Base-by-base conservation (phyloP, 225 moss, liverwort and hornwort species). In the Rhytidiadelphus loreus region DNA sequence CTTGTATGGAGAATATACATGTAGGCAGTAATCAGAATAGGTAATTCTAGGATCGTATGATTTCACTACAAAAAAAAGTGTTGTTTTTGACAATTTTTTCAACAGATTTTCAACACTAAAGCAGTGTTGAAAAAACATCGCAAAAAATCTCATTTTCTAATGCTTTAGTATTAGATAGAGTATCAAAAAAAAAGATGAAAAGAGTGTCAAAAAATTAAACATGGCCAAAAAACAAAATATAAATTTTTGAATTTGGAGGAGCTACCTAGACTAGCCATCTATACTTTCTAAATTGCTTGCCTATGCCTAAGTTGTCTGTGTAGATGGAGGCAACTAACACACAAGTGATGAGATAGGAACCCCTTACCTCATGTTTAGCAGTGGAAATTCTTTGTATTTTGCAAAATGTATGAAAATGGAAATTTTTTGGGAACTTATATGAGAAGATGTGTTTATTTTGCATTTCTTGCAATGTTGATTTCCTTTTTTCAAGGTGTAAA, bases 211-310 rank as follows among this genome's bases (percentile, higher is more conserved):
- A n/a, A n/a, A n/a, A n/a, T n/a, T n/a, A n/a, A n/a, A 8, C 5
- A 24, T 24, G 39, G 1, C 23, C 1, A 22, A 13, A 22, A 39
- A n/a, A 1, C 4, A 68, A 23, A 69, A 4, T 39, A 13, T 39
- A 24, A 13, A 7, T 24, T 68, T 68, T 68, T 33, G 12, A 0
- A 7, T 23, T 39, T 13, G 1, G 24, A 39, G 3, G 68, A n/a
- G 1, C 0, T 68, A 4, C 22, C 0, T n/a, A 9, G 4, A 68
- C 6, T 22, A 7, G 4, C 3, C 1, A 2, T 66, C 22, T 0
- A 16, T 0, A 32, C 16, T 63, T 17, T 17, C 17, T 33, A 7
- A 8, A 2, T 64, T 65, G 19, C 65, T 11, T 11, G 19, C 4
- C 11, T 35, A 3, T 5, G 4, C 30, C 0, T 3, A 3, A 62